These are phyloP conservation scores for Sesbania bispinosa DNA, from an alignment of 306 rosid species.

Conservation along the genomic window DNA sequence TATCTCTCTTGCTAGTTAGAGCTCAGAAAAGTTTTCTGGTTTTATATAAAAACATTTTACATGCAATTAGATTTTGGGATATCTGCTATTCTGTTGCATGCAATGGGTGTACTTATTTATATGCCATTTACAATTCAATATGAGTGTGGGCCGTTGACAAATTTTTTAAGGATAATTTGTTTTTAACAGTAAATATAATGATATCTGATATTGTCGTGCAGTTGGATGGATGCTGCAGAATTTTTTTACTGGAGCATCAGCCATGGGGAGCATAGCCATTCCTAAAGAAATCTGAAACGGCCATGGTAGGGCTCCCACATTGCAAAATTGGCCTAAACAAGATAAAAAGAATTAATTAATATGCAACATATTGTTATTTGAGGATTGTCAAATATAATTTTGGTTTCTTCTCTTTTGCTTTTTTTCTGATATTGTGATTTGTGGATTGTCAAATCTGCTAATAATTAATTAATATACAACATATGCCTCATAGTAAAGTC, in stretches of 20 bases:
- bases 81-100: slow-evolving; percentile 6
- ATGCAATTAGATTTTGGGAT: background rate
- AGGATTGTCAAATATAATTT: too few relatives aligned
- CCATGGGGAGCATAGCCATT: slow-evolving; percentile 88
- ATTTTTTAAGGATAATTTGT: background rate
- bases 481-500: too few relatives aligned
- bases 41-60: background rate
- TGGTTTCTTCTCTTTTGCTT: too few relatives aligned
- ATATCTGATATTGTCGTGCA: slow-evolving; percentile 33
- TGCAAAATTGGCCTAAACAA: too few relatives aligned
- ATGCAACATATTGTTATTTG: too few relatives aligned
- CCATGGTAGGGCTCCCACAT: too few relatives aligned
- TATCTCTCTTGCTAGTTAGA: background rate
- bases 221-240: slow-evolving; percentile 96
- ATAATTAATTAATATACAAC: too few relatives aligned
- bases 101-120: background rate
- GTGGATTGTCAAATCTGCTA: too few relatives aligned
- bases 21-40: slow-evolving; percentile 12
- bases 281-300: too few relatives aligned
- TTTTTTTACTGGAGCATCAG: slow-evolving; percentile 92
- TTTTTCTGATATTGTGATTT: too few relatives aligned
- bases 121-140: background rate
- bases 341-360: too few relatives aligned
- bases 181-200: background rate
- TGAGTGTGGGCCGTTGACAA: background rate